Evolutionary conservation across 2,329 filamentous ascomycete species (phyloP), one percentile per base, ranked within the genome.

Genomic region (Proliferodiscus dingleyae): DNA sequence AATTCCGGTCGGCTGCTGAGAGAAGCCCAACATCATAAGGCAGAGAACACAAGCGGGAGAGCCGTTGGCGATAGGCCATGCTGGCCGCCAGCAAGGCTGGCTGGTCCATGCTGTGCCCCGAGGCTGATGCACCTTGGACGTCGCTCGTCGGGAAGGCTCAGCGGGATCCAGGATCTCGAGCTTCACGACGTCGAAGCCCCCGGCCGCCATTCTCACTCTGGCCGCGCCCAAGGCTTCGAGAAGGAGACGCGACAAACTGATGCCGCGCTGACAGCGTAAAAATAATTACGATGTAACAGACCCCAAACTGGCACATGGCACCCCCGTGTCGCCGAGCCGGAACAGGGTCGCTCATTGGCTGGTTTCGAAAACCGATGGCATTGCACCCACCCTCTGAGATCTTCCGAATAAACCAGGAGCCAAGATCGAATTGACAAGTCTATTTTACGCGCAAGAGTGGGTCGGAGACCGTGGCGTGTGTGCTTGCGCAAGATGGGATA

Each of bases 241-340:
- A 19, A 34, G n/a, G n/a, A n/a, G n/a, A n/a, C n/a, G 10, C 21
- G 19, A 13, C 8, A 37, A 15, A 24, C 8, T 37, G 34, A 18
- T 19, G 19, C 16, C 11, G 34, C n/a, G 34, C 19, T 22, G 34
- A 37, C 34, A 8, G 11, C n/a, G 23, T 37, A 21, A 37, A 22
- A 21, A n/a, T n/a, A n/a, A n/a, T n/a, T n/a, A n/a, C 24, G 33
- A 24, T 33, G 32, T 32, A 13, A 21, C n/a, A 18, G 34, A 37
- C 7, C 5, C 21, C 7, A 32, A 32, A 15, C 8, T 13, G 24
- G 44, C 54, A 57, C 54, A 58, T 58, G 55, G 55, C 51, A 56
- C 40, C 50, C 53, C 41, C 33, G 49, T 37, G 23, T 45, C 55
- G 30, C 52, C 55, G 45, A 59, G 57, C 57, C 53, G 56, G 53